These are phyloP conservation scores for Chlamydomonas urium DNA, from an alignment of 139 green algal genomes.

Conservation along the genomic window DNA sequence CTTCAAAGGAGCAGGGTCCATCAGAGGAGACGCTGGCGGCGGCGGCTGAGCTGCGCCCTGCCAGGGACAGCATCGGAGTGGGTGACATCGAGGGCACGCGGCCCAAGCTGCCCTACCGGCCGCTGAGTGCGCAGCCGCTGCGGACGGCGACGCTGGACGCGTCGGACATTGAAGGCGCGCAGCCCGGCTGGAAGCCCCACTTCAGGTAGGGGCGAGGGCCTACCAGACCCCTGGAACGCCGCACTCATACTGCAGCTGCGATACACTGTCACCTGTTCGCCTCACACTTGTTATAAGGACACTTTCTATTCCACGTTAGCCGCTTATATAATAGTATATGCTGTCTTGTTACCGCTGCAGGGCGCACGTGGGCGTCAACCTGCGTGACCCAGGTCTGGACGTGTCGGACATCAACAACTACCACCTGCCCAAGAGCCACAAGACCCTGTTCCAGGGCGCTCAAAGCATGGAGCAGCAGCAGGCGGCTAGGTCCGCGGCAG, in stretches of 20 bases:
- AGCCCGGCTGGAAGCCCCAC: slow-evolving; percentile 25
- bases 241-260: too few species aligned
- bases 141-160: neutral
- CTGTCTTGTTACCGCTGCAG: slow-evolving; percentile 2
- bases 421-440: neutral
- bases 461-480: neutral
- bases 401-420: slow-evolving; percentile 22
- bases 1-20: too few species aligned
- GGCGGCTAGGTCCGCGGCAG: neutral
- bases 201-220: too few species aligned
- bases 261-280: too few species aligned
- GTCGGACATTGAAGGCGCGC: slow-evolving; percentile 22
- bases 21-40: too few species aligned
- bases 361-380: slow-evolving; percentile 20
- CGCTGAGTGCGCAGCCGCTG: neutral
- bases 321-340: neutral
- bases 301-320: too few species aligned
- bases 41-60: neutral
- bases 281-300: too few species aligned
- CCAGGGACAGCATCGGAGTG: neutral
- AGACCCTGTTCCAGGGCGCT: slow-evolving; percentile 4
- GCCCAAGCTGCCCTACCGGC: neutral
- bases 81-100: slow-evolving; percentile 15
- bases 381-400: slow-evolving; percentile 29
- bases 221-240: too few species aligned